These are phyloP conservation scores for Prunus mira DNA, from an alignment of 306 rosid species.

Conservation along the genomic window DNA sequence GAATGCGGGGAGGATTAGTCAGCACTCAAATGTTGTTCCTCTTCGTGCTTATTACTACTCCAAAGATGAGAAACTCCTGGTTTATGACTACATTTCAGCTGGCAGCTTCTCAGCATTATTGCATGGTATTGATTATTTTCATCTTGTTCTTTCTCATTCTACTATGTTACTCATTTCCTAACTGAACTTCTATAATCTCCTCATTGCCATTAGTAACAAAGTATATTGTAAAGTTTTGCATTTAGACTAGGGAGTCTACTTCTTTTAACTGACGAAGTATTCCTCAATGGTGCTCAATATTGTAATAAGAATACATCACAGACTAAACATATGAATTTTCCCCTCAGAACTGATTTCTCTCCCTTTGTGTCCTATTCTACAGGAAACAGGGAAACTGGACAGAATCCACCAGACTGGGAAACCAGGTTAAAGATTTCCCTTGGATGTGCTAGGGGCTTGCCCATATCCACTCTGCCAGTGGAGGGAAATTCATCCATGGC, in stretches of 20 bases:
- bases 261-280: background rate
- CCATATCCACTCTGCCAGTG: slow-evolving; percentile 71
- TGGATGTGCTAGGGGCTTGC: slow-evolving; percentile 84
- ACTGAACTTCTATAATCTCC: background rate
- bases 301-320: background rate
- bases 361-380: slow-evolving; percentile 10
- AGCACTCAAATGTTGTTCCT: slow-evolving; percentile 59
- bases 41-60: slow-evolving; percentile 74
- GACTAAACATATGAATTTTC: background rate
- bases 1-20: slow-evolving; percentile 49
- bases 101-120: slow-evolving; percentile 60
- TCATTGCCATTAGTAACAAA: background rate
- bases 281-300: background rate
- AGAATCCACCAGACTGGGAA: slow-evolving; percentile 74
- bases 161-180: background rate
- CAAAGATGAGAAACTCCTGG: slow-evolving; percentile 73
- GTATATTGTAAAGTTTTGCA: background rate
- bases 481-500: slow-evolving; percentile 74
- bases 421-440: slow-evolving; percentile 66
- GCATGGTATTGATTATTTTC: slow-evolving; percentile 51
- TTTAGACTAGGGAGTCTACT: background rate
- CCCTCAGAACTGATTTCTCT: background rate
- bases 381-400: slow-evolving; percentile 67
- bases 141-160: background rate
- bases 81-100: slow-evolving; percentile 49